Evolutionary conservation across 164 flowering plant genomes (phyloP).

Genomic region (Kalanchoe fedtschenkoi): DNA sequence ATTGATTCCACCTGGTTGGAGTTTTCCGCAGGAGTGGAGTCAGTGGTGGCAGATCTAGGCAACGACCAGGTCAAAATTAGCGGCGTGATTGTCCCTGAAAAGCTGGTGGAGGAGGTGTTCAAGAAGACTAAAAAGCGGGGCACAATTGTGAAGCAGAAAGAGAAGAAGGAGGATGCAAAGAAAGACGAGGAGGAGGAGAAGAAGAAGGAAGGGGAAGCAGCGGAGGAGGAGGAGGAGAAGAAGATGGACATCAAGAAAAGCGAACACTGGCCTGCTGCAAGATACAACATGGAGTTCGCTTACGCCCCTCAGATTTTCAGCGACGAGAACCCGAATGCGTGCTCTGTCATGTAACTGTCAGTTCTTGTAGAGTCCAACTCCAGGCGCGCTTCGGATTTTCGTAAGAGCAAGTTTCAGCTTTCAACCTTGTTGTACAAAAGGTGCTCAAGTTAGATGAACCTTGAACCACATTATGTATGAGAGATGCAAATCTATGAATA

Average conservation of each 20-base stretch:
- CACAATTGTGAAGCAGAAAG: not conserved
- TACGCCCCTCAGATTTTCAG: constrained; percentile 9
- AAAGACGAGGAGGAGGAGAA: constrained; percentile 6
- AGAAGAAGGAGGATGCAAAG: not conserved
- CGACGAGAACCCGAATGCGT: constrained; percentile 10
- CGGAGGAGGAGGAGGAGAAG: not conserved
- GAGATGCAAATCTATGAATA: too few species aligned
- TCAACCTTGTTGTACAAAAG: too few species aligned
- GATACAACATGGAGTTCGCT: not conserved
- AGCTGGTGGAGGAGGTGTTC: constrained; percentile 4
- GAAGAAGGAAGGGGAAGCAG: not conserved
- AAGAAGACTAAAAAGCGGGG: constrained; percentile 2
- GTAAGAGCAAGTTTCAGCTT: too few species aligned
- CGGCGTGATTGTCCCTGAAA: not conserved
- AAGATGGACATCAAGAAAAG: not conserved
- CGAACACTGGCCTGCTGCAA: constrained; percentile 5
- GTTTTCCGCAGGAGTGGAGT: not conserved
- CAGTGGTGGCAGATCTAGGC: not conserved
- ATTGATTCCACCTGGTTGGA: too few species aligned
- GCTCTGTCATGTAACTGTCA: constrained; percentile 7
- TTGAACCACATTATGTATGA: constrained; percentile 55
- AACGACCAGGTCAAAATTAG: not conserved
- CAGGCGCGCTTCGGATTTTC: not conserved
- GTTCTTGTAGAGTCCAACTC: not conserved
- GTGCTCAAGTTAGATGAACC: too few species aligned